Conservation (phyloP, 139 green algal genomes). For the Micractinium sp. region DNA sequence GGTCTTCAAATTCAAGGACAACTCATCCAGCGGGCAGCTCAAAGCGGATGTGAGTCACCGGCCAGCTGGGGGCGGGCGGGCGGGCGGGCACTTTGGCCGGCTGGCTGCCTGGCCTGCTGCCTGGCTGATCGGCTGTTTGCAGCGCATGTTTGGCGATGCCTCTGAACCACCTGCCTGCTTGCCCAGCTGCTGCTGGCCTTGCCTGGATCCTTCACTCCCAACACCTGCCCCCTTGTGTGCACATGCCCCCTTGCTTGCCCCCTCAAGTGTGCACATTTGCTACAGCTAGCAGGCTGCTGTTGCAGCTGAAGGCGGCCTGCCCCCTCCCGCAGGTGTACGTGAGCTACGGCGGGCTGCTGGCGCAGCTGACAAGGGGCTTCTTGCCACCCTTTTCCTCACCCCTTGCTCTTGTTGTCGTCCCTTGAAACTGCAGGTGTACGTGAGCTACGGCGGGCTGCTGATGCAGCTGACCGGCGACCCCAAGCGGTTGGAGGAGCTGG, state of each 20-base stretch:
- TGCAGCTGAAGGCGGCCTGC: not conserved
- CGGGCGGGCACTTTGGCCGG: not conserved
- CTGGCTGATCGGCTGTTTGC: not conserved
- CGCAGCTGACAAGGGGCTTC: conserved; percentile 90
- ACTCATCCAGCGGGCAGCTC: conserved; percentile 40
- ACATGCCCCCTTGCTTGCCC: too few species aligned
- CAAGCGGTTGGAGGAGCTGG: conserved; percentile 83
- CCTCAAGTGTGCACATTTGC: too few species aligned
- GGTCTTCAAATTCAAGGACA: conserved; percentile 90
- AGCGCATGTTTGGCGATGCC: not conserved
- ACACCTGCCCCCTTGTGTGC: too few species aligned
- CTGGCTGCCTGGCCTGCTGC: not conserved
- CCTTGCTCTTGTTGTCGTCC: too few species aligned
- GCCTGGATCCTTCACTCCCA: too few species aligned
- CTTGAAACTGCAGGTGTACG: conserved; percentile 78
- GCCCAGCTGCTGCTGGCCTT: not conserved
- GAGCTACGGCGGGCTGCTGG: conserved; percentile 92
- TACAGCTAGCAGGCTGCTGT: too few species aligned
- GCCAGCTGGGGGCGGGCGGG: not conserved
- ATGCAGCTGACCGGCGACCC: conserved; percentile 91
- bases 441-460: conserved; percentile 92
- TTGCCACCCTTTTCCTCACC: too few species aligned
- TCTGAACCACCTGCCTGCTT: not conserved
- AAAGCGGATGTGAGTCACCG: conserved; percentile 43
- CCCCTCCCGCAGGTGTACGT: conserved; percentile 77